Base-by-base conservation (phyloP, 345 rosid genomes). In the Lepidium africanum region DNA sequence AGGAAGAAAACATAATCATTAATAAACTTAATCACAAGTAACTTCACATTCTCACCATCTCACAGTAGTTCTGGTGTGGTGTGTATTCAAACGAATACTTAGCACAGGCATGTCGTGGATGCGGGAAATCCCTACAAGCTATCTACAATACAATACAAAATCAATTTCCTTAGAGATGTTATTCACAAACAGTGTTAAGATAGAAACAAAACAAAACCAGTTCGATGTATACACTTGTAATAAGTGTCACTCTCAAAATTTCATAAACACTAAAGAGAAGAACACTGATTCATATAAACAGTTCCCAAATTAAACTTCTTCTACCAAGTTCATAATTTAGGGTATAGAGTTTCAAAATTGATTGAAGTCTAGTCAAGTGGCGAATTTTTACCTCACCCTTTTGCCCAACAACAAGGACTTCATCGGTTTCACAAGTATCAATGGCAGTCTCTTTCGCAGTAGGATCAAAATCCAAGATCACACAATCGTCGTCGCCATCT, bases 91-190 rank as follows among this genome's bases (percentile, higher is more conserved):
- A 92, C 11, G 80, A 76, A 75, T 74, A 89, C 66, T 74, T 80
- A 55, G 78, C 87, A 42, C 98, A 92, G 15, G 75, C 80, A 75
- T 92, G 94, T 5, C 98, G 83, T 19, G 95, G 75, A 73, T 92
- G 98, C 50, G 98, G 96, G 35, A 75, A 92, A 73, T 92, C 95
- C 67, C 96, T 81, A 73, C 95, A 92, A 7, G 96, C 98, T 78
- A 92, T 57, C 98, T 92, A 80, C 73, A 73, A 33, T 32, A 39
- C 55, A 36, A 57, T 30, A 30, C 33, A 30, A 59, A 11, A 2
- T 45, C 1, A 9, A 41, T 23, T 46, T 62, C 23, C 23, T 41
- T 41, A 58, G 5, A 7, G 7, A 32, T 10, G 14, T 50, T 25
- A 13, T 13, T 30, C 7, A 37, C 32, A 17, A 19, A 12, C 35